phyloP scores from a whole-genome alignment of 2,329 filamentous ascomycete species.

The Hypoxylon sp. region DNA sequence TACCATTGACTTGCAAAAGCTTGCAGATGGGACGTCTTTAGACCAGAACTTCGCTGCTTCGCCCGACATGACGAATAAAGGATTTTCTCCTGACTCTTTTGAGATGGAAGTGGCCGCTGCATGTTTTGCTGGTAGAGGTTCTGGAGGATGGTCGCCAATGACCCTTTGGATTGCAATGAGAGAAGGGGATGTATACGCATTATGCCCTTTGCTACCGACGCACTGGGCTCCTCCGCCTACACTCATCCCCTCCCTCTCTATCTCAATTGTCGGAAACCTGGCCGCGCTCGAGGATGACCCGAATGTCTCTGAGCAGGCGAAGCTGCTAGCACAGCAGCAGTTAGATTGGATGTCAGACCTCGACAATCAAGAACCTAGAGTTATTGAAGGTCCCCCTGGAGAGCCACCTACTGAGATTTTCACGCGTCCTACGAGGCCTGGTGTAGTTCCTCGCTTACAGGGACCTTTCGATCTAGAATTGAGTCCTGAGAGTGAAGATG shows the following conservation, averaged over 20 bases:
- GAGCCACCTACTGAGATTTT: slow-evolving; percentile 68
- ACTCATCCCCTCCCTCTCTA: slow-evolving; percentile 83
- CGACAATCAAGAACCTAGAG: slow-evolving; percentile 70
- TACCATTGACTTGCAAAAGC: slow-evolving; percentile 87
- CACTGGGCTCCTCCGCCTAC: slow-evolving; percentile 85
- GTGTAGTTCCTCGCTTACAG: slow-evolving; percentile 70
- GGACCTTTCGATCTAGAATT: slow-evolving; percentile 71
- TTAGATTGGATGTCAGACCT: slow-evolving; percentile 76
- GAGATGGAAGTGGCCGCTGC: slow-evolving; percentile 96
- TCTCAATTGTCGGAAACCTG: slow-evolving; percentile 82
- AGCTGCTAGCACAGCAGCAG: slow-evolving; percentile 72
- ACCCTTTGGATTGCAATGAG: slow-evolving; percentile 97
- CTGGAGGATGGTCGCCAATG: slow-evolving; percentile 94
- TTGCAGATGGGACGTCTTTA: slow-evolving; percentile 84
- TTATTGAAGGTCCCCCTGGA: slow-evolving; percentile 63
- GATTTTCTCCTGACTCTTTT: slow-evolving; percentile 88
- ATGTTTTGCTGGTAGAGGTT: slow-evolving; percentile 75
- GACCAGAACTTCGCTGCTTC: slow-evolving; percentile 88
- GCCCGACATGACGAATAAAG: slow-evolving; percentile 77
- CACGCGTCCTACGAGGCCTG: slow-evolving; percentile 67
- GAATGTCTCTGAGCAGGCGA: slow-evolving; percentile 63
- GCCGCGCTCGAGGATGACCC: slow-evolving; percentile 72
- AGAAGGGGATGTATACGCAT: slow-evolving; percentile 90
- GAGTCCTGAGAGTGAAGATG: slow-evolving; percentile 67
- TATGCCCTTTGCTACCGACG: slow-evolving; percentile 89